Percentiles rank a stretch among this genome's conserved stretches.
These are phyloP conservation scores for Monosporozyma unispora DNA, from an alignment of 805 yeast species.

Conservation along the genomic window DNA sequence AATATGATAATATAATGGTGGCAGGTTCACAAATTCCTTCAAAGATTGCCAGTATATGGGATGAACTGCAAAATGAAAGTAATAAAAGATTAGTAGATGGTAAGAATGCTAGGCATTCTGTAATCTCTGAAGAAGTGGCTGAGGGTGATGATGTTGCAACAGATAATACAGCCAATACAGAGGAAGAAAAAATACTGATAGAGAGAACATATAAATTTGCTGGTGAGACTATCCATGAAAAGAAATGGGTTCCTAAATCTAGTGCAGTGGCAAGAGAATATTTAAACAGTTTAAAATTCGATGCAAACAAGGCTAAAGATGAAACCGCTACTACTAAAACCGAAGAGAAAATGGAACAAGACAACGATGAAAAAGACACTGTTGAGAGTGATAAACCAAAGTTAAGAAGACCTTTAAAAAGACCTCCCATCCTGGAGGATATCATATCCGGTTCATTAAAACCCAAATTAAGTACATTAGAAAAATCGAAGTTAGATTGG, in stretches of 20 bases:
- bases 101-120: conserved; percentile 18
- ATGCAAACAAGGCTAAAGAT: conserved; percentile 11
- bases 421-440: conserved; percentile 69
- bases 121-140: conserved; percentile 14
- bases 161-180: conserved; percentile 1
- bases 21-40: conserved; percentile 25
- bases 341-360: no score
- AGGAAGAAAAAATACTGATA: conserved; percentile 54
- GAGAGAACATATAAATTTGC: conserved; percentile 81
- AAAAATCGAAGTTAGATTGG: conserved; percentile 91
- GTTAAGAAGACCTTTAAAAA: conserved; percentile 50
- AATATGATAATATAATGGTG: conserved; percentile 24
- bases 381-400: conserved; percentile 15
- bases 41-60: conserved; percentile 48
- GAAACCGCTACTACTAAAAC: no score
- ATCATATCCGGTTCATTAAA: conserved; percentile 61
- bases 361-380: background rate
- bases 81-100: conserved; percentile 17
- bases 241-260: conserved; percentile 62
- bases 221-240: conserved; percentile 70
- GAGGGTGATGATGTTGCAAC: conserved; percentile 1
- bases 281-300: conserved; percentile 43
- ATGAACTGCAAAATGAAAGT: conserved; percentile 36
- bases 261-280: conserved; percentile 88
- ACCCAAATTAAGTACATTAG: conserved; percentile 80